phyloP scores from a whole-genome alignment of 1,139 yeast genomes.

The Debaryomyces robertsiae region DNA sequence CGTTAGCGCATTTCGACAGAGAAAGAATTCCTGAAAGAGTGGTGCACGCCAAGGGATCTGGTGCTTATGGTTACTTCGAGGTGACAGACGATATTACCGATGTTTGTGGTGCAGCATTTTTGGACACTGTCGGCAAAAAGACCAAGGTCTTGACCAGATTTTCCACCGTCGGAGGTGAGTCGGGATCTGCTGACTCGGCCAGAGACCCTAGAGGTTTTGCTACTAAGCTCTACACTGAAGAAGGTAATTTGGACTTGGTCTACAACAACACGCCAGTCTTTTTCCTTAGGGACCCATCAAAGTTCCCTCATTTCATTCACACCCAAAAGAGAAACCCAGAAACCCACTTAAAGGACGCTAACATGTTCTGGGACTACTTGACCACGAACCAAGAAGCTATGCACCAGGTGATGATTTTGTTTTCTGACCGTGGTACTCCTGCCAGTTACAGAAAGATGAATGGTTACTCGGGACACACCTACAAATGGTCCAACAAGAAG shows the following conservation, averaged over 20 bases:
- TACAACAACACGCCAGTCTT: slow-evolving; percentile 89
- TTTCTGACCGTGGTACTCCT: slow-evolving; percentile 73
- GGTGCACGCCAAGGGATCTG: slow-evolving; percentile 89
- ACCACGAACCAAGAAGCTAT: slow-evolving; percentile 62
- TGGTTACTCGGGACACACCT: slow-evolving; percentile 74
- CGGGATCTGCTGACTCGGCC: slow-evolving; percentile 81
- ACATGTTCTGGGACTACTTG: slow-evolving; percentile 73
- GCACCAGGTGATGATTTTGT: slow-evolving; percentile 64
- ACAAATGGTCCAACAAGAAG: slow-evolving; percentile 65
- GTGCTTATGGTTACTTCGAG: slow-evolving; percentile 80
- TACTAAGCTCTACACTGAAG: slow-evolving; percentile 81
- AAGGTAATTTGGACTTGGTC: slow-evolving; percentile 86
- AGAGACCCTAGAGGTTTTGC: slow-evolving; percentile 92
- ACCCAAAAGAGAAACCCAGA: slow-evolving; percentile 81
- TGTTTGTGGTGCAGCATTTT: slow-evolving; percentile 68
- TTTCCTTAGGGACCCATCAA: slow-evolving; percentile 82
- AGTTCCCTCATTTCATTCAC: slow-evolving; percentile 88
- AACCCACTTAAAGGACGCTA: slow-evolving; percentile 77
- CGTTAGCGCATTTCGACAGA: slow-evolving; percentile 81
- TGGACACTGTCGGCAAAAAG: slow-evolving; percentile 73
- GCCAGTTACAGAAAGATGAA: slow-evolving; percentile 65
- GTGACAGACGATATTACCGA: slow-evolving; percentile 83
- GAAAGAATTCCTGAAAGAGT: slow-evolving; percentile 90
- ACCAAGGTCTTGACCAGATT: slow-evolving; percentile 75
- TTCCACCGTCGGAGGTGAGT: slow-evolving; percentile 89